A percentile compares a stretch with the other conserved stretches of the same genome.
Conservation (phyloP, 352 stramenopile genomes). For the Pythium monospermum region DNA sequence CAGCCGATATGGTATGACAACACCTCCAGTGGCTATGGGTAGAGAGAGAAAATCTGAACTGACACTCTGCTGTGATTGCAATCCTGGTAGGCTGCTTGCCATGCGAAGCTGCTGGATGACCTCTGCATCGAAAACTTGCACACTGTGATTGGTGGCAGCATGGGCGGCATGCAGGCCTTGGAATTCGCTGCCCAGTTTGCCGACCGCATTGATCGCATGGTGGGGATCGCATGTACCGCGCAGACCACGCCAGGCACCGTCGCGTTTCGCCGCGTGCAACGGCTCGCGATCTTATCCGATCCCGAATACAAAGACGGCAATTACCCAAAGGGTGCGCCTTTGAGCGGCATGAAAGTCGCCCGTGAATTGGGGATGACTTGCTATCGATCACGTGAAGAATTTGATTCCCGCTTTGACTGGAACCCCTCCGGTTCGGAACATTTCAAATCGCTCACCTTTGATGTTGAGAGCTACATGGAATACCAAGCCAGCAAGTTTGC, state of each 20-base stretch:
- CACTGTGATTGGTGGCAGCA: conserved; percentile 81
- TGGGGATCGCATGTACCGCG: conserved; percentile 79
- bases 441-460: conserved; percentile 78
- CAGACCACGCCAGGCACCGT: conserved; percentile 86
- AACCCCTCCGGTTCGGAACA: conserved; percentile 63
- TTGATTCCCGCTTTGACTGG: conserved; percentile 85
- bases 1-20: conserved; percentile 63
- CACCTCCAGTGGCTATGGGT: neutral
- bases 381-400: conserved; percentile 87
- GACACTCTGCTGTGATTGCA: neutral
- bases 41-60: neutral
- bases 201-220: conserved; percentile 57
- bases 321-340: conserved; percentile 44
- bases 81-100: conserved; percentile 40
- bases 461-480: conserved; percentile 89
- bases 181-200: conserved; percentile 85
- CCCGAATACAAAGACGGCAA: conserved; percentile 76
- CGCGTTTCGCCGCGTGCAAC: conserved; percentile 78
- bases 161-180: conserved; percentile 86
- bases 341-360: conserved; percentile 82
- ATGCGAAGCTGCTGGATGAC: conserved; percentile 76
- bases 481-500: conserved; percentile 87
- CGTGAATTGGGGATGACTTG: conserved; percentile 85
- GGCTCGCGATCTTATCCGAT: conserved; percentile 75
- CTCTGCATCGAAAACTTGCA: conserved; percentile 70